Conservation (phyloP, 202 grass and related monocot species). For the Musa balbisiana region DNA sequence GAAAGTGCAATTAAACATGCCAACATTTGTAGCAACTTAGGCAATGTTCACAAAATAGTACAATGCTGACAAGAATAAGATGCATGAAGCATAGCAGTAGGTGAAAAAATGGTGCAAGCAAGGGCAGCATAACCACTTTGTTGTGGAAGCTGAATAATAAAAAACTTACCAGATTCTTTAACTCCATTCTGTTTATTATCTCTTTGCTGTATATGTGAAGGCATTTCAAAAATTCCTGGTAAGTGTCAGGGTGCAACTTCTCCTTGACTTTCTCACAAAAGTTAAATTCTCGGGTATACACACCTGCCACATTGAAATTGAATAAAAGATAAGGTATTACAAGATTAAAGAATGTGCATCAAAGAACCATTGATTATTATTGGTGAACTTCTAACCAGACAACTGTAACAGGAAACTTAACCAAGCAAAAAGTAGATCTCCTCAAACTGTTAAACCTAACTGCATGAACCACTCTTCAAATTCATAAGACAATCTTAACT, state of each 20-base stretch:
- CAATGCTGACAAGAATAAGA: neutral
- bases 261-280: constrained; percentile 56
- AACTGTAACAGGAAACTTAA: neutral
- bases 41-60: too few relatives aligned
- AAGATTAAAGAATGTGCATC: neutral
- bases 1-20: too few relatives aligned
- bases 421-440: neutral
- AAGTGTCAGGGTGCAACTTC: constrained; percentile 37
- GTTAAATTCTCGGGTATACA: constrained; percentile 41
- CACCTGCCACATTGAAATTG: constrained; percentile 23
- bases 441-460: neutral
- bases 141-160: constrained; percentile 1
- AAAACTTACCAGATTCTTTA: constrained; percentile 36
- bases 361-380: neutral
- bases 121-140: constrained; percentile 1
- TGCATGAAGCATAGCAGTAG: neutral
- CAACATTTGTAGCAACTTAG: too few relatives aligned
- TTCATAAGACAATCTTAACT: neutral
- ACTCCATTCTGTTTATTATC: constrained; percentile 37
- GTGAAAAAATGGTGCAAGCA: too few relatives aligned
- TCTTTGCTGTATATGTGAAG: constrained; percentile 48
- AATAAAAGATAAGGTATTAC: neutral
- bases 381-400: neutral
- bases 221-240: constrained; percentile 59
- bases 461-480: neutral